phyloP scores from a whole-genome alignment of 2,329 filamentous ascomycete species.

The Ascochyta rabiei region DNA sequence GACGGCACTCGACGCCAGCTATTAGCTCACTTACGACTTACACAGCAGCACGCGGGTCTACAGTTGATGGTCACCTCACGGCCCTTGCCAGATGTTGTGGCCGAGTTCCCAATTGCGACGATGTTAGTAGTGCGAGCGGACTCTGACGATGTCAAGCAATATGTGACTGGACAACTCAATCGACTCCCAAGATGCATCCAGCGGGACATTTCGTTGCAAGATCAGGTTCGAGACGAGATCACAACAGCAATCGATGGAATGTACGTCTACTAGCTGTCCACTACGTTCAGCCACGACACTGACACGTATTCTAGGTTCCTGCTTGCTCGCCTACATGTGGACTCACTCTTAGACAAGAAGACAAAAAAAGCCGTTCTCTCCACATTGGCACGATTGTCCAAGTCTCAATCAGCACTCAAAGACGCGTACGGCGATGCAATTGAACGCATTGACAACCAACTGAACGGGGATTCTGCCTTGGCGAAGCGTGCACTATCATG shows the following conservation, averaged over 20 bases:
- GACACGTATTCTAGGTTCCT: constrained; percentile 30
- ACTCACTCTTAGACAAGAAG: constrained; percentile 41
- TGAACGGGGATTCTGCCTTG: constrained; percentile 36
- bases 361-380: constrained; percentile 42
- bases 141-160: constrained; percentile 25
- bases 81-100: constrained; percentile 16
- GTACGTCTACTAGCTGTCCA: constrained; percentile 12
- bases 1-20: constrained; percentile 17
- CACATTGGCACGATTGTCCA: constrained; percentile 41
- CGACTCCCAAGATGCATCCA: constrained; percentile 24
- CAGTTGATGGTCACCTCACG: constrained; percentile 24
- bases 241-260: constrained; percentile 25
- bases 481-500: constrained; percentile 40
- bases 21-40: constrained; percentile 3
- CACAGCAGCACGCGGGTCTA: background rate
- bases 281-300: background rate
- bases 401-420: constrained; percentile 42
- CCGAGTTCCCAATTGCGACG: constrained; percentile 4
- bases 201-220: constrained; percentile 6
- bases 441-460: constrained; percentile 51
- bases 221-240: constrained; percentile 11
- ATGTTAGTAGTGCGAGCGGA: constrained; percentile 24
- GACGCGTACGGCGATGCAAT: constrained; percentile 53
- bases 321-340: constrained; percentile 48
- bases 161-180: constrained; percentile 17